Percentiles rank a stretch among this genome's conserved stretches.
phyloP scores from a whole-genome alignment of 2,329 filamentous ascomycete species.

The Bipolaris victoriae region DNA sequence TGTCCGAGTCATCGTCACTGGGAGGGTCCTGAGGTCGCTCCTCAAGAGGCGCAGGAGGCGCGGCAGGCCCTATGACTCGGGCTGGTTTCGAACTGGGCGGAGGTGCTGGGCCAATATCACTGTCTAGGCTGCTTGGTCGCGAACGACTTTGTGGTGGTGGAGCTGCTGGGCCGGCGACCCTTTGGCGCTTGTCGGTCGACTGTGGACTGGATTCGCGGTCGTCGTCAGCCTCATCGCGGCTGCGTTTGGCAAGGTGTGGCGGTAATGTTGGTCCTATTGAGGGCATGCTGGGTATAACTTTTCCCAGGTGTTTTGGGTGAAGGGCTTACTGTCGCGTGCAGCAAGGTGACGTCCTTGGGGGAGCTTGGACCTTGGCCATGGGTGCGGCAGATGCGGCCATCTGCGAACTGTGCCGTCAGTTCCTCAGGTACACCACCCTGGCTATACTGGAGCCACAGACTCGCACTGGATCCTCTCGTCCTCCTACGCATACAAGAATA shows the following conservation, averaged over 20 bases:
- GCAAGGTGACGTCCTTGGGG: constrained; percentile 19
- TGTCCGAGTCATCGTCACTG: constrained; percentile 44
- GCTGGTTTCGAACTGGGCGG: constrained; percentile 52
- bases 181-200: constrained; percentile 57
- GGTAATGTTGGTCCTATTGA: constrained; percentile 74
- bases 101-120: constrained; percentile 42
- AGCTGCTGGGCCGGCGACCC: constrained; percentile 62
- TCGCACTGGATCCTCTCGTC: neutral
- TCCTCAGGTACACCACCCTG: constrained; percentile 7
- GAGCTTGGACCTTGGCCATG: constrained; percentile 32
- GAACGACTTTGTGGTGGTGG: constrained; percentile 45
- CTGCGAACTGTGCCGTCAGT: constrained; percentile 25
- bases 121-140: constrained; percentile 34
- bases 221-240: constrained; percentile 57
- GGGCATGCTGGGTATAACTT: constrained; percentile 60
- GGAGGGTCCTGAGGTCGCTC: constrained; percentile 53
- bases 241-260: constrained; percentile 63
- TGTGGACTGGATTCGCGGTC: constrained; percentile 50
- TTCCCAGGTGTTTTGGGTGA: neutral
- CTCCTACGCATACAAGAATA: neutral
- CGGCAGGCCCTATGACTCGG: constrained; percentile 60
- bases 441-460: neutral
- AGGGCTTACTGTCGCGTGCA: constrained; percentile 1
- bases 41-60: constrained; percentile 58
- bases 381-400: constrained; percentile 22